Base-by-base conservation (phyloP, 1,284 basidiomycete species). In the Cryptococcus sp. region DNA sequence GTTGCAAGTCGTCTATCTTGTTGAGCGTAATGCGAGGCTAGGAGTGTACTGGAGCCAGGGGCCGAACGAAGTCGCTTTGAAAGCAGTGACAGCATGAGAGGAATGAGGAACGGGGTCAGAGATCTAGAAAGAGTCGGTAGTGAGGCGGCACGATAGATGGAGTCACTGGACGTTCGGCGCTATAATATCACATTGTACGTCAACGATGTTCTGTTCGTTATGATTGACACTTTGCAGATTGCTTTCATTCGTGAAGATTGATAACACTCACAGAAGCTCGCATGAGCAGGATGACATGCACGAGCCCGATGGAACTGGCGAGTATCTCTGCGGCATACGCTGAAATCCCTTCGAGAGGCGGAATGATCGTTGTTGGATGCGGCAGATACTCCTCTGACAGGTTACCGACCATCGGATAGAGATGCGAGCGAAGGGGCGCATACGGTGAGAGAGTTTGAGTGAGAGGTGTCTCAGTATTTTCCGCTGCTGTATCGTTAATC, bases 1-100 rank as follows among this genome's bases (percentile, higher is more conserved):
- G 88, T 90, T 35, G 89, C 78, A 59, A 97, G 83, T 63, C 89
- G 87, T 49, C 88, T 84, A 74, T 93, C 91, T 64, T 92, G 82
- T 53, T 85, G 83, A 17, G 89, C 85, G 71, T 95, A 91, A 75
- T 96, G 93, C 13, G 78, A 65, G 3, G 73, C 64, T 1, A 74
- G 64, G 1, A 74, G 64, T 27, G 62, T 69, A 10, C 63, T 59
- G 39, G 68, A 56, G 38, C 58, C 47, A 0, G 68, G 38, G 10
- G 59, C 47, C 5, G 66, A 54, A n/a, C 74, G 70, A 17, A 77
- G 59, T 38, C 59, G 64, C 10, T 75, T 69, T 0, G 75, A 59
- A 10, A 75, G 47, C 20, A 78, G 65, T 38, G 65, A 63, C 17
- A 78, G 63, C 3, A 66, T 25, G 19, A 77, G 53, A 3, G 74